Conservation (phyloP, 1,284 basidiomycete genomes). For the Ustilago curta region DNA sequence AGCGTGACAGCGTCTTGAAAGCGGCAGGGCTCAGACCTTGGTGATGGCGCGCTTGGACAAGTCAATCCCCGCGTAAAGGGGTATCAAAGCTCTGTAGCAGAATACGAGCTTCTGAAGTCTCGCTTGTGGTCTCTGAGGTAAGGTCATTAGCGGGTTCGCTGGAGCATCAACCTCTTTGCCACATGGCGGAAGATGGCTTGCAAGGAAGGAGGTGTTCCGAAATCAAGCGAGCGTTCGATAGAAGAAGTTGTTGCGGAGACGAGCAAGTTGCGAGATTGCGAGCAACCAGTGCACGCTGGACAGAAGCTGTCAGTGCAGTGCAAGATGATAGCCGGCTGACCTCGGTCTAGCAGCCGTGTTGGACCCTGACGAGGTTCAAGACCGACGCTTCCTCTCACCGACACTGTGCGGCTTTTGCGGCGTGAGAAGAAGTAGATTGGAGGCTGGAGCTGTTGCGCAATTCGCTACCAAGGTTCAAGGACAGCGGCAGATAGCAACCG, state of each 20-base stretch:
- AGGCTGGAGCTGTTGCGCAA: not conserved
- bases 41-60: not conserved
- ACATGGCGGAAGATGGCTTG: conserved; percentile 15
- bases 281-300: not conserved
- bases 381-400: not conserved
- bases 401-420: not conserved
- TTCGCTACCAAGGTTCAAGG: not conserved
- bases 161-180: conserved; percentile 5
- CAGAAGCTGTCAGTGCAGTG: not conserved
- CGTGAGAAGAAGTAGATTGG: too few species aligned
- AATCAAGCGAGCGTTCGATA: conserved; percentile 34
- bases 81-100: not conserved
- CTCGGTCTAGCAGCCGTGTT: not conserved
- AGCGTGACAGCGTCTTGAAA: too few species aligned
- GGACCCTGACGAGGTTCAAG: not conserved
- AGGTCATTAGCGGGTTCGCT: not conserved
- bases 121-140: not conserved
- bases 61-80: not conserved
- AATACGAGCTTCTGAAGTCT: not conserved
- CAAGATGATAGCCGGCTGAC: not conserved
- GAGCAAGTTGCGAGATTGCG: not conserved
- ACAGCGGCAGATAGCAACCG: not conserved
- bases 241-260: conserved; percentile 28
- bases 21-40: conserved; percentile 6
- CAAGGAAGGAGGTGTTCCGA: conserved; percentile 38